Evolutionary conservation across 129 eudicot genomes (phyloP).

Genomic region (Helichrysum umbraculigerum): DNA sequence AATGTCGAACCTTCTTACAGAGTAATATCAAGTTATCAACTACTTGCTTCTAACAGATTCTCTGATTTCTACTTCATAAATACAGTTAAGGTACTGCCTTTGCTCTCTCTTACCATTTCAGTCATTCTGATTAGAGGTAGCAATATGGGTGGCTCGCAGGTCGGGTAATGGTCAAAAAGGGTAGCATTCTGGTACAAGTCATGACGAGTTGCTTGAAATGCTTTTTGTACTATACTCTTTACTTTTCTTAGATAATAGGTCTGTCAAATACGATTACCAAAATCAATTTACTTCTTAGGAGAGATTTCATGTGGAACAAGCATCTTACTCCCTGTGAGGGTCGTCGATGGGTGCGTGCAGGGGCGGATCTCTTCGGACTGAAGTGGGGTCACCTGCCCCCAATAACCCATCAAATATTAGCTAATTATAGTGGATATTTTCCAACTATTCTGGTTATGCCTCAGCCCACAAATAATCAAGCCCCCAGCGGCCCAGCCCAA

Average conservation of each 20-base stretch:
- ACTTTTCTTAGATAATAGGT: not conserved
- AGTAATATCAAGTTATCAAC: not conserved
- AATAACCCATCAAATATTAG: no score
- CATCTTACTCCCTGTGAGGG: not conserved
- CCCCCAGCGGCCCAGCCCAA: no score
- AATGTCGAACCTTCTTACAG: conserved; percentile 14
- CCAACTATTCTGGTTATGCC: no score
- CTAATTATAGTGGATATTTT: no score
- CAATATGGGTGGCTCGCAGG: not conserved
- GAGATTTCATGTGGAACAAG: not conserved
- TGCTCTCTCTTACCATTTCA: not conserved
- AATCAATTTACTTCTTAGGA: not conserved
- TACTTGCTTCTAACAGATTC: conserved; percentile 14
- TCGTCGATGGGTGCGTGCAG: not conserved
- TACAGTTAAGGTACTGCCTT: conserved; percentile 28
- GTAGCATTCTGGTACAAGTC: not conserved
- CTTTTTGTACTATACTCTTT: not conserved
- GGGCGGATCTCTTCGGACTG: no score
- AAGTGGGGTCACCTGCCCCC: no score
- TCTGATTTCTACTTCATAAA: conserved; percentile 20
- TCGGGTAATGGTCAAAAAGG: not conserved
- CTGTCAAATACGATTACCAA: not conserved
- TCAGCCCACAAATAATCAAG: no score
- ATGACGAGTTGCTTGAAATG: not conserved
- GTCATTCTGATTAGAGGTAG: not conserved